Evolutionary conservation across 116 monocot species (phyloP).

Genomic region (Posidonia oceanica): DNA sequence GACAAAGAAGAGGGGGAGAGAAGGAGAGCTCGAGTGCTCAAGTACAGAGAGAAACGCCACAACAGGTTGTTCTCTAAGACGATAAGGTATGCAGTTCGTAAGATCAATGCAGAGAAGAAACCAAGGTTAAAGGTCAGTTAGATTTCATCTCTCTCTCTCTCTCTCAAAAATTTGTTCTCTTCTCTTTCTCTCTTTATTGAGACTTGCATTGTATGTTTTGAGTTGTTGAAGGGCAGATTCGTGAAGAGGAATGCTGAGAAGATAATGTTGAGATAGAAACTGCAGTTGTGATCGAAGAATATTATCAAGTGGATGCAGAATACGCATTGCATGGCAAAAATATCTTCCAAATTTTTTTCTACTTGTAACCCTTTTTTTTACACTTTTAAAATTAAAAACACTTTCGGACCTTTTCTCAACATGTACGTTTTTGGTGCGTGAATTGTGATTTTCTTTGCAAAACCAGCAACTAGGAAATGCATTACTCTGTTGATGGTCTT

Average conservation of each 20-base stretch:
- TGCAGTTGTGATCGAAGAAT: not conserved
- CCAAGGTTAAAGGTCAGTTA: conserved; percentile 31
- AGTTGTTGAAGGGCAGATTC: conserved; percentile 2
- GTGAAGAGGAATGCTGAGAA: conserved; percentile 3
- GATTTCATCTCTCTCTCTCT: not conserved
- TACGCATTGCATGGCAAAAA: no score
- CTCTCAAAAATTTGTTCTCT: not conserved
- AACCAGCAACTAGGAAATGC: no score
- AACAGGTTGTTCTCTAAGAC: conserved; percentile 33
- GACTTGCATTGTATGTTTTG: not conserved
- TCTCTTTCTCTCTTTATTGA: not conserved
- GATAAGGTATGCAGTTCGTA: conserved; percentile 46
- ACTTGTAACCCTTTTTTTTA: no score
- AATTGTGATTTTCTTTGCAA: no score
- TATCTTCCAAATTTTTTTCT: no score
- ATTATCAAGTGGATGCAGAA: no score
- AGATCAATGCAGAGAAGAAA: conserved; percentile 43
- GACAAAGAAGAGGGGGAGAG: not conserved
- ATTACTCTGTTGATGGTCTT: no score
- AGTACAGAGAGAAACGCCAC: conserved; percentile 45
- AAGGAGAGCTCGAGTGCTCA: conserved; percentile 27
- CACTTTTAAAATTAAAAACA: no score
- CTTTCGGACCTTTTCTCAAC: no score
- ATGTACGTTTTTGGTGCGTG: no score
- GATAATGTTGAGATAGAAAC: not conserved